Conservation (phyloP, 495 filamentous ascomycete species). For the Neurospora sp. region DNA sequence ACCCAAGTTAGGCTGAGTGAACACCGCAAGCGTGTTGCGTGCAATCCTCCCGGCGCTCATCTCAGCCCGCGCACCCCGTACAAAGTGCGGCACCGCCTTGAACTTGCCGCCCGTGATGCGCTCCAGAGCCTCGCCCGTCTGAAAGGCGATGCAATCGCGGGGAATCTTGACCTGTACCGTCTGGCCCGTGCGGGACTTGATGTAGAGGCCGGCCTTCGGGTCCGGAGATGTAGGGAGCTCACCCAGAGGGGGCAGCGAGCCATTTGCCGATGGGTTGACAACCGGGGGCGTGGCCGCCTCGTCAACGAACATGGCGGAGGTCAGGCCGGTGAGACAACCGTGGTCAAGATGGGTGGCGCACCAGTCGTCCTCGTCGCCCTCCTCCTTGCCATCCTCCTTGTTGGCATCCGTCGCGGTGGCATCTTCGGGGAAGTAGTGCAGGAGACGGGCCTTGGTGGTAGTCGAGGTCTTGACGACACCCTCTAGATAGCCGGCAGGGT, state of each 20-base stretch:
- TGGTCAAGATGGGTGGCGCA: conserved; percentile 92
- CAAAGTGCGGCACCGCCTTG: conserved; percentile 93
- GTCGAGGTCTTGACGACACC: conserved; percentile 73
- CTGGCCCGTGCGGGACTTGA: conserved; percentile 68
- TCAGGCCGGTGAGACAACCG: conserved; percentile 87
- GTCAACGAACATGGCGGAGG: conserved; percentile 91
- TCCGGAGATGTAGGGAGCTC: conserved; percentile 70
- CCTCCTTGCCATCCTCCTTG: conserved; percentile 38
- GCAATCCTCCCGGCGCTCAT: conserved; percentile 48
- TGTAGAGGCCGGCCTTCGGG: conserved; percentile 77
- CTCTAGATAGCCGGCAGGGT: conserved; percentile 70
- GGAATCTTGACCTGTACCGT: conserved; percentile 85
- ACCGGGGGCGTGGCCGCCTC: conserved; percentile 47
- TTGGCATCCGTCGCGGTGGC: conserved; percentile 18
- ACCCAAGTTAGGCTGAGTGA: conserved; percentile 89
- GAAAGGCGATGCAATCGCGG: conserved; percentile 82
- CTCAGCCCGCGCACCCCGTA: conserved; percentile 53
- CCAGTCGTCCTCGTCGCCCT: conserved; percentile 75
- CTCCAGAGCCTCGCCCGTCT: conserved; percentile 88
- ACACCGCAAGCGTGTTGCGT: conserved; percentile 90
- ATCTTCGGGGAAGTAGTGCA: conserved; percentile 82
- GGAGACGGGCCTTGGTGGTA: conserved; percentile 81
- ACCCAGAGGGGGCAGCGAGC: conserved; percentile 34
- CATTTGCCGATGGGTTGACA: conserved; percentile 16
- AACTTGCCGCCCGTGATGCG: conserved; percentile 81